Evolutionary conservation across 139 green algal genomes (phyloP).

Genomic region (Spirogloea muscicola): DNA sequence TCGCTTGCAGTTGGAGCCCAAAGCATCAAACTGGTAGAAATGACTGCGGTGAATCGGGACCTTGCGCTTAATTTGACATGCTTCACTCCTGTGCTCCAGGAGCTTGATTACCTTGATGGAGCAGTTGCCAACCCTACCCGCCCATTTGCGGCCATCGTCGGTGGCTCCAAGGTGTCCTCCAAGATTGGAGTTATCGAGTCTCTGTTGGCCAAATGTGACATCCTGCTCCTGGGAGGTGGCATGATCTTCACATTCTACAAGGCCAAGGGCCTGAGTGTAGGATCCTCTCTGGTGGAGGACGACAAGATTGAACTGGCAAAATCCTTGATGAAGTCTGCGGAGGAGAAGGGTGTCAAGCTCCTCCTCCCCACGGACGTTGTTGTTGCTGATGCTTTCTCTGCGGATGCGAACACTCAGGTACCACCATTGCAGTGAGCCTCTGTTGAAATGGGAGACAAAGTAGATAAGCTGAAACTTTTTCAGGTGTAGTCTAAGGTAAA

Average conservation of each 20-base stretch:
- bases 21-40: too few species aligned
- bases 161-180: slow-evolving; percentile 95
- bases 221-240: slow-evolving; percentile 70
- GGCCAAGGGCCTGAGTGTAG: slow-evolving; percentile 72
- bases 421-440: too few species aligned
- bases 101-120: slow-evolving; percentile 91
- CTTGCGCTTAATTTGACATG: too few species aligned
- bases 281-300: slow-evolving; percentile 94
- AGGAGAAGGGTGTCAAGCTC: slow-evolving; percentile 84
- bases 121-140: slow-evolving; percentile 83
- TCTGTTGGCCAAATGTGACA: slow-evolving; percentile 90
- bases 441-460: too few species aligned
- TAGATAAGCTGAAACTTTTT: too few species aligned
- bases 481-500: too few species aligned
- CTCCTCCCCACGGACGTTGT: slow-evolving; percentile 93
- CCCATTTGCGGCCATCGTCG: slow-evolving; percentile 95
- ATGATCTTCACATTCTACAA: slow-evolving; percentile 99
- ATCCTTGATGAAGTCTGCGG: slow-evolving; percentile 72
- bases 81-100: slow-evolving; percentile 42
- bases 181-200: slow-evolving; percentile 99
- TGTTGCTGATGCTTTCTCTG: slow-evolving; percentile 92
- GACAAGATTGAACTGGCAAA: slow-evolving; percentile 97
- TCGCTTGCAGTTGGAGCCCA: too few species aligned
- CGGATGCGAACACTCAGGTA: slow-evolving; percentile 80
- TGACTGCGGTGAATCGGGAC: too few species aligned